phyloP scores from a whole-genome alignment of 1,284 basidiomycete species.

The Caloboletus firmus region DNA sequence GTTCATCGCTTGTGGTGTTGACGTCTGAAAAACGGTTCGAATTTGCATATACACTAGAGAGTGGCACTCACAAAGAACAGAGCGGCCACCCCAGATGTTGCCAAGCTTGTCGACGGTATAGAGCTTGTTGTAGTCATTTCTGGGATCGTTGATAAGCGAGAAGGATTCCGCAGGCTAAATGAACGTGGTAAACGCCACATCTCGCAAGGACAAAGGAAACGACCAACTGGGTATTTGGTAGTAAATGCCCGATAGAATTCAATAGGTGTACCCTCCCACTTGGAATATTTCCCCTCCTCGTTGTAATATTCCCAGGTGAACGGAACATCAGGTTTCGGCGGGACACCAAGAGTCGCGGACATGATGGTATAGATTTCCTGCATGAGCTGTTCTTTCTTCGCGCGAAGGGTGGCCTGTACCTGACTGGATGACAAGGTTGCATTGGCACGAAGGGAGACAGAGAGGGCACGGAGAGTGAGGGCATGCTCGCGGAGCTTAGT shows the following conservation, averaged over 20 bases:
- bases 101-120: slow-evolving; percentile 93
- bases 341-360: slow-evolving; percentile 82
- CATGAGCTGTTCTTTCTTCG: slow-evolving; percentile 83
- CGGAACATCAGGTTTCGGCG: slow-evolving; percentile 67
- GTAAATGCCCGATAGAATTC: slow-evolving; percentile 75
- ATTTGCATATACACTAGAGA: background rate
- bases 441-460: slow-evolving; percentile 49
- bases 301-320: slow-evolving; percentile 92
- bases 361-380: slow-evolving; percentile 86
- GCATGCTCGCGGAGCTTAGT: slow-evolving; percentile 90
- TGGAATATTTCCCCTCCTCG: slow-evolving; percentile 72
- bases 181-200: slow-evolving; percentile 4
- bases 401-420: slow-evolving; percentile 54
- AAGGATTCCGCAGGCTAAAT: slow-evolving; percentile 67
- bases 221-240: slow-evolving; percentile 58
- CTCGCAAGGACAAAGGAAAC: slow-evolving; percentile 2
- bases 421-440: slow-evolving; percentile 44
- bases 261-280: slow-evolving; percentile 78
- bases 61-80: slow-evolving; percentile 69
- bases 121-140: slow-evolving; percentile 80
- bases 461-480: slow-evolving; percentile 73
- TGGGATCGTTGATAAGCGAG: slow-evolving; percentile 94
- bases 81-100: slow-evolving; percentile 85
- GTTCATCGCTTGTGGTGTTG: slow-evolving; percentile 79
- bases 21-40: slow-evolving; percentile 62